A percentile compares a stretch with the other conserved stretches of the same genome.
These are phyloP conservation scores for Stephania cephalantha DNA, from an alignment of 164 flowering plant genomes.

Conservation along the genomic window DNA sequence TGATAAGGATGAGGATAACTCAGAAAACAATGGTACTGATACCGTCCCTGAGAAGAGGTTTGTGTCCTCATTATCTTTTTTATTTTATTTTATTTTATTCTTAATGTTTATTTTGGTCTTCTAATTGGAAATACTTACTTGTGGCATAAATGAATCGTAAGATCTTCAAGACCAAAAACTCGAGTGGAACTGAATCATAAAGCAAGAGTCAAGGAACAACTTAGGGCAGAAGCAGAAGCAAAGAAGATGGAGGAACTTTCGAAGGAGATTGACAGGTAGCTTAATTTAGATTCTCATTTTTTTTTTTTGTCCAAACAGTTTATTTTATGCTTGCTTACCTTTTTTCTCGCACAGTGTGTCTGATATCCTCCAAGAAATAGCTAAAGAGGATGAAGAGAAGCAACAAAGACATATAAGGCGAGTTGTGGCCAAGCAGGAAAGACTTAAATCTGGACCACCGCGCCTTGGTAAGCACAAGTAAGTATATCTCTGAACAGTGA, in stretches of 20 bases:
- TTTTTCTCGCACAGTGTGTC: constrained; percentile 45
- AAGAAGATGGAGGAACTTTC: constrained; percentile 44
- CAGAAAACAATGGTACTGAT: constrained; percentile 27
- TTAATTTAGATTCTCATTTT: not conserved
- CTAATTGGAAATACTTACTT: no score
- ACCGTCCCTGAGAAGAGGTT: constrained; percentile 44
- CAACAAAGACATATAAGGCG: constrained; percentile 58
- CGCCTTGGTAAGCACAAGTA: constrained; percentile 93
- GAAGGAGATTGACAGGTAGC: constrained; percentile 76
- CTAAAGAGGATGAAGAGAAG: constrained; percentile 82
- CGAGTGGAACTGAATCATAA: constrained; percentile 69
- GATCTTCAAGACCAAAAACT: constrained; percentile 55
- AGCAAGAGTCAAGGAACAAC: constrained; percentile 61
- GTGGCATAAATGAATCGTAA: constrained; percentile 8
- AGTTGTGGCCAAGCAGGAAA: constrained; percentile 66
- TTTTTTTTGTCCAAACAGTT: not conserved
- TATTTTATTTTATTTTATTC: constrained; percentile 3
- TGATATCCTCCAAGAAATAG: constrained; percentile 76
- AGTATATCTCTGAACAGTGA: constrained; percentile 15
- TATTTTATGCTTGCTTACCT: not conserved
- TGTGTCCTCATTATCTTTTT: not conserved
- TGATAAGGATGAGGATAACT: constrained; percentile 39
- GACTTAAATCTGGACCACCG: constrained; percentile 70
- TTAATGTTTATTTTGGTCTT: no score
- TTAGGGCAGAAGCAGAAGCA: constrained; percentile 55